Percentiles rank a stretch among this genome's conserved stretches.
Evolutionary conservation across 2,329 filamentous ascomycete genomes (phyloP).

Genomic region (Monosporascus sp.): DNA sequence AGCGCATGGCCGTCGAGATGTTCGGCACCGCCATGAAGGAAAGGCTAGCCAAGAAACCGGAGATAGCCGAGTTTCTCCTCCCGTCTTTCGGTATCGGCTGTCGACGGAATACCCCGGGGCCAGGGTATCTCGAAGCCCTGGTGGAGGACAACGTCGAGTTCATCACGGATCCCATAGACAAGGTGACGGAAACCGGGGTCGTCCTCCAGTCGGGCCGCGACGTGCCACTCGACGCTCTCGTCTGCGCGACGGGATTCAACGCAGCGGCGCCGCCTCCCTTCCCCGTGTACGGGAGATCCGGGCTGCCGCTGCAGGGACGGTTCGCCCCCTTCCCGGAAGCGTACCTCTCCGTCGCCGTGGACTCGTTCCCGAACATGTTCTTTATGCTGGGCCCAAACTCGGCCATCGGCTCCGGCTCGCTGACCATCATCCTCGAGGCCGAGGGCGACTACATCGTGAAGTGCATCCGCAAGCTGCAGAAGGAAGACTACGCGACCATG

Average conservation of each 20-base stretch:
- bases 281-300: conserved; percentile 32
- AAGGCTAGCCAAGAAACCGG: conserved; percentile 36
- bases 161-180: conserved; percentile 27
- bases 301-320: conserved; percentile 29
- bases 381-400: conserved; percentile 45
- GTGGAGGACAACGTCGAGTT: conserved; percentile 35
- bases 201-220: conserved; percentile 18
- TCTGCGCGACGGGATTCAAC: conserved; percentile 43
- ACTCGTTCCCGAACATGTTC: conserved; percentile 44
- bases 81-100: conserved; percentile 40
- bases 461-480: conserved; percentile 41
- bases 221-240: conserved; percentile 38
- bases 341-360: conserved; percentile 40
- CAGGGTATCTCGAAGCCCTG: conserved; percentile 40
- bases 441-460: conserved; percentile 43
- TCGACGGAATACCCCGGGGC: conserved; percentile 39
- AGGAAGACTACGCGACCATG: conserved; percentile 39
- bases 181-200: conserved; percentile 31
- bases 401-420: conserved; percentile 39
- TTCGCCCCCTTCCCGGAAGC: conserved; percentile 34
- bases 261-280: conserved; percentile 36
- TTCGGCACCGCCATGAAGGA: conserved; percentile 34
- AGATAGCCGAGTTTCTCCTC: conserved; percentile 36
- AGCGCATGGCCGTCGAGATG: conserved; percentile 21
- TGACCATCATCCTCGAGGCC: conserved; percentile 41